These are phyloP conservation scores for Geotrichum carabidarum DNA, from an alignment of 1,139 yeast species.

Conservation along the genomic window DNA sequence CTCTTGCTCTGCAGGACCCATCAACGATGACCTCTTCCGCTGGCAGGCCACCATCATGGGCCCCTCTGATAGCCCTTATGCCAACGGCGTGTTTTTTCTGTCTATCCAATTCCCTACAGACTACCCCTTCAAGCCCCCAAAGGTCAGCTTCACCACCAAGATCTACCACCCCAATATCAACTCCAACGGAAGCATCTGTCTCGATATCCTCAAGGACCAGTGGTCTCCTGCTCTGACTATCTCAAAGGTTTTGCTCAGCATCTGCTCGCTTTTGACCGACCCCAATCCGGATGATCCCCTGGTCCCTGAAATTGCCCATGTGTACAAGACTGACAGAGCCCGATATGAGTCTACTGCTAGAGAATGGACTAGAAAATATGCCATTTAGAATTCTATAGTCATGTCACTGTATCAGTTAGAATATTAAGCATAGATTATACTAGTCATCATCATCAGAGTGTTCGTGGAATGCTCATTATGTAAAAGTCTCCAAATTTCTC, in stretches of 20 bases:
- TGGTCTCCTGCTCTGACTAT: constrained; percentile 91
- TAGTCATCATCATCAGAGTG: background rate
- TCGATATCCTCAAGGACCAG: constrained; percentile 78
- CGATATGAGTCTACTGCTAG: constrained; percentile 95
- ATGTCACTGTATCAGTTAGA: background rate
- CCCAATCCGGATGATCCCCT: constrained; percentile 98
- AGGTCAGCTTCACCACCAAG: constrained; percentile 82
- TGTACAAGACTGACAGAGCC: constrained; percentile 88
- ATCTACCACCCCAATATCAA: constrained; percentile 89
- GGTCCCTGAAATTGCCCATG: constrained; percentile 96
- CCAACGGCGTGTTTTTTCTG: constrained; percentile 87
- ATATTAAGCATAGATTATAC: background rate
- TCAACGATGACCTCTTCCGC: constrained; percentile 90
- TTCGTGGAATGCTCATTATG: background rate
- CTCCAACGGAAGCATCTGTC: constrained; percentile 79
- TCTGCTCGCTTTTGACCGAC: constrained; percentile 86
- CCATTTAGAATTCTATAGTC: constrained; percentile 50
- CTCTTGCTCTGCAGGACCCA: constrained; percentile 98
- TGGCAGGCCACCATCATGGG: constrained; percentile 98
- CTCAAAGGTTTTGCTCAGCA: constrained; percentile 80
- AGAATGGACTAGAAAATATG: constrained; percentile 98
- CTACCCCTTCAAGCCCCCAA: constrained; percentile 91
- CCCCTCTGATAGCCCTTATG: constrained; percentile 87
- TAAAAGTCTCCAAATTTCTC: background rate
- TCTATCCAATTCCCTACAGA: constrained; percentile 92